Conservation (phyloP, 805 yeast genomes). For the Vanderwaltozyma polyspora region DNA sequence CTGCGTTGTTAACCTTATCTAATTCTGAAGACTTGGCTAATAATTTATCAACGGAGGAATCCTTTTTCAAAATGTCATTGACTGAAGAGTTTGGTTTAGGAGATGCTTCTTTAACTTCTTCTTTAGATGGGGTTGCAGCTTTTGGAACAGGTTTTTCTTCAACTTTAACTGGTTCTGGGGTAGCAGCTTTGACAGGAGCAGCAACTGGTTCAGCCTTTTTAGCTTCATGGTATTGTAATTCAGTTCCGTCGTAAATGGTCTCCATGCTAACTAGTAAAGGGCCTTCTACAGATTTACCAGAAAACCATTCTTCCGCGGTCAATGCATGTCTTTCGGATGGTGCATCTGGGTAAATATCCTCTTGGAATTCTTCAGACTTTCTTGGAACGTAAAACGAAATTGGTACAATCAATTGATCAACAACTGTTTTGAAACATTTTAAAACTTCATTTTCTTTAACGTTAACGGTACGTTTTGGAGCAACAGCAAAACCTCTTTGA, state of each 20-base stretch:
- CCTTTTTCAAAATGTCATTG: slow-evolving; percentile 16
- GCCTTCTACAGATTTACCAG: slow-evolving; percentile 70
- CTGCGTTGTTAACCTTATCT: slow-evolving; percentile 24
- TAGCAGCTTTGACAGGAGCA: slow-evolving; percentile 3
- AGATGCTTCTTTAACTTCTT: slow-evolving; percentile 65
- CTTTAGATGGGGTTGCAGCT: slow-evolving; percentile 6
- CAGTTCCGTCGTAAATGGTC: slow-evolving; percentile 64
- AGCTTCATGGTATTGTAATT: slow-evolving; percentile 8
- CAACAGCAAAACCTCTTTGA: slow-evolving; percentile 88
- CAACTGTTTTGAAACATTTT: slow-evolving; percentile 75
- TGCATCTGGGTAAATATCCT: slow-evolving; percentile 85
- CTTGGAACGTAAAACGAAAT: slow-evolving; percentile 89
- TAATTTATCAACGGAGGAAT: slow-evolving; percentile 20
- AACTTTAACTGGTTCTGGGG: slow-evolving; percentile 4
- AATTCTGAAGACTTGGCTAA: slow-evolving; percentile 21
- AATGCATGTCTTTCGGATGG: slow-evolving; percentile 74
- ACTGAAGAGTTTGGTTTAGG: slow-evolving; percentile 8
- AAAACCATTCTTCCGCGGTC: slow-evolving; percentile 65
- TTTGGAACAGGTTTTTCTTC: slow-evolving; percentile 4
- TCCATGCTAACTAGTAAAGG: slow-evolving; percentile 72
- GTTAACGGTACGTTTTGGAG: slow-evolving; percentile 74
- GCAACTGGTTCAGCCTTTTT: slow-evolving; percentile 10
- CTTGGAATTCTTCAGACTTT: slow-evolving; percentile 85
- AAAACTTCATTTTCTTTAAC: slow-evolving; percentile 77
- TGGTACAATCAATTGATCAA: slow-evolving; percentile 79